Percentiles rank a stretch among this genome's conserved stretches.
These are phyloP conservation scores for Cystofilobasidium capitatum DNA, from an alignment of 768 basidiomycete species.

Conservation along the genomic window DNA sequence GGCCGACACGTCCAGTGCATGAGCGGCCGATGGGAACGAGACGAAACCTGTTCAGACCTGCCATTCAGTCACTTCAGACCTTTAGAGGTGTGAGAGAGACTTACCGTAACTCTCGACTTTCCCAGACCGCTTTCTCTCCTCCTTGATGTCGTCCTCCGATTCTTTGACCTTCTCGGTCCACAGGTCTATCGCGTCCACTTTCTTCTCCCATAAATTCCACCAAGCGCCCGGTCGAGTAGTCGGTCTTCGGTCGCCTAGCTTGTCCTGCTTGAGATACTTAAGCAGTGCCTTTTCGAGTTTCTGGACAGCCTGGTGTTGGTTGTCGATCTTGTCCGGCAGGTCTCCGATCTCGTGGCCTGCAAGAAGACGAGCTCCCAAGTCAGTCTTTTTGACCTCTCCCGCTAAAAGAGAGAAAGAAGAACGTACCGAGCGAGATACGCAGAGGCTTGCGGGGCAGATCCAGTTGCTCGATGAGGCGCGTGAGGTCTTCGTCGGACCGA, in stretches of 20 bases:
- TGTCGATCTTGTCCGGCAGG: conserved; percentile 16
- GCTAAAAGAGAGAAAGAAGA: too few species aligned
- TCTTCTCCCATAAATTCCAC: conserved; percentile 1
- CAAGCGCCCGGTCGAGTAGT: not conserved
- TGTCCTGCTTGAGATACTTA: conserved; percentile 10
- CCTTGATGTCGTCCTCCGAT: not conserved
- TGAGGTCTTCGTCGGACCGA: not conserved
- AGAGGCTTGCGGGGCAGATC: not conserved
- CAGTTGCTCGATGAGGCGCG: not conserved
- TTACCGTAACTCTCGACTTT: conserved; percentile 16
- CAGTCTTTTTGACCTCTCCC: too few species aligned
- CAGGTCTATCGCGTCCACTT: conserved; percentile 4
- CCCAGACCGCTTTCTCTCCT: not conserved
- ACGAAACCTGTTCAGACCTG: not conserved
- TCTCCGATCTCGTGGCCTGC: conserved; percentile 11
- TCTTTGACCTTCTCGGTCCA: conserved; percentile 2
- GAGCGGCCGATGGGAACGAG: not conserved
- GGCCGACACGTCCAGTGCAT: too few species aligned
- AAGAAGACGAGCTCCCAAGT: too few species aligned
- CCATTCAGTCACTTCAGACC: not conserved
- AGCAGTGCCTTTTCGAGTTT: conserved; percentile 13
- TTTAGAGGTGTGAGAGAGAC: too few species aligned
- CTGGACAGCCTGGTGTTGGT: conserved; percentile 6
- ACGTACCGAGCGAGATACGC: not conserved
- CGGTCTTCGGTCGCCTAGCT: conserved; percentile 1